Base-by-base conservation (phyloP, 2,329 filamentous ascomycete genomes). In the Phoma herbarum region DNA sequence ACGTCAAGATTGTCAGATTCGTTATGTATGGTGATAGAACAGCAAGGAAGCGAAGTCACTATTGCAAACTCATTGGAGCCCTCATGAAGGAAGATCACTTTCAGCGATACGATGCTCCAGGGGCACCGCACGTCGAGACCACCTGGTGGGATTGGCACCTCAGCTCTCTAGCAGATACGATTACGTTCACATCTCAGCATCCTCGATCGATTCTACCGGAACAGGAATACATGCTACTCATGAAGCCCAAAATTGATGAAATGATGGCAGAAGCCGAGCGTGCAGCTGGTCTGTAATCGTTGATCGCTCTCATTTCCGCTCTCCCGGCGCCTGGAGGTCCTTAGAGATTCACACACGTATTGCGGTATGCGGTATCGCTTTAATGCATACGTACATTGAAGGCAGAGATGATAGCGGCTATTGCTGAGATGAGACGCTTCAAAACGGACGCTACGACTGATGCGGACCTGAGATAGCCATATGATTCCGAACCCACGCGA, bases 71-170 rank as follows among this genome's bases (percentile, higher is more conserved):
- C 0, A 57, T 79, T n/a, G 76, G 76, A 0, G 60, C 75, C 18
- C 69, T 81, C 5, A 57, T 81, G 59, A 79, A 79, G 51, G 69
- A 74, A 23, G 79, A 81, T 60, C 78, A 79, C 59, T 68, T 70
- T 14, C 70, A 79, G 48, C 65, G 78, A 39, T 81, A 79, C 57
- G 74, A 77, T 48, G 70, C 65, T 1, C 61, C 58, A 2, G 52
- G 46, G 10, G 72, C 72, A 2, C 69, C 73, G 0, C 61, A 66
- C 16, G n/a, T 65, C 4, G 77, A 77, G 52, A 55, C 54, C 14
- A 74, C 68, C 0, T 80, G 78, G 78, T 81, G 78, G 79, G 62
- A 61, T 7, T 80, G 78, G 77, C 62, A 50, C 2, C 77, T 68
- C 52, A 68, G 77, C 60, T 52, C 64, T 0, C 42, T 60, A 2